phyloP scores from a whole-genome alignment of 306 rosid species.

The Cicer arietinum region DNA sequence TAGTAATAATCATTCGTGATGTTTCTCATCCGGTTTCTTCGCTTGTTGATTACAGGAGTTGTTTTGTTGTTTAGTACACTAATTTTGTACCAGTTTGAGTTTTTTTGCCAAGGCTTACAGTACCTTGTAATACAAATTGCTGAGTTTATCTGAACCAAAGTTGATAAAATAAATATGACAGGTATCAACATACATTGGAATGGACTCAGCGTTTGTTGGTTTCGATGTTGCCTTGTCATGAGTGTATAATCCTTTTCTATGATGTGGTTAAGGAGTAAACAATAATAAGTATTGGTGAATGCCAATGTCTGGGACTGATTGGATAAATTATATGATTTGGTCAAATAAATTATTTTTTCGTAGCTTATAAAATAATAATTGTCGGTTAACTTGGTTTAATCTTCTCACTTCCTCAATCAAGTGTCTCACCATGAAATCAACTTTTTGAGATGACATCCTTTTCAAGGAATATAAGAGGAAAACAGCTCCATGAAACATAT shows the following conservation, averaged over 20 bases:
- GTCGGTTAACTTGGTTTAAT: conserved; percentile 31
- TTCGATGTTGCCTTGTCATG: conserved; percentile 39
- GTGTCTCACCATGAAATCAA: conserved; percentile 24
- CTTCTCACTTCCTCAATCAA: conserved; percentile 24
- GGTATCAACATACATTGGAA: conserved; percentile 44
- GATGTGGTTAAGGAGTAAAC: conserved; percentile 4
- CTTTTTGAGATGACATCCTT: background rate
- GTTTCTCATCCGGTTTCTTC: conserved; percentile 35
- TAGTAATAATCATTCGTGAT: conserved; percentile 36
- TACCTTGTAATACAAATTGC: conserved; percentile 44
- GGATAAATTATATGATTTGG: background rate
- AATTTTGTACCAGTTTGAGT: conserved; percentile 47
- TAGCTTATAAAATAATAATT: background rate
- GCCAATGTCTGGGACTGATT: background rate
- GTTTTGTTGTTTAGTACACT: conserved; percentile 46
- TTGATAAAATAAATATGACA: conserved; percentile 64
- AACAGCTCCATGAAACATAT: conserved; percentile 12
- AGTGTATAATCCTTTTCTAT: conserved; percentile 34
- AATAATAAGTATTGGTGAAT: background rate
- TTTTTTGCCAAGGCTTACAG: conserved; percentile 45
- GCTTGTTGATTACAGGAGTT: conserved; percentile 41
- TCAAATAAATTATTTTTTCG: background rate
- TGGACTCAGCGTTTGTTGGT: conserved; percentile 37
- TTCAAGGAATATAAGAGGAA: conserved; percentile 18
- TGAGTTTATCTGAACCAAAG: conserved; percentile 48